These are phyloP conservation scores for Trichosporon inkin DNA, from an alignment of 1,284 basidiomycete species.

Conservation along the genomic window DNA sequence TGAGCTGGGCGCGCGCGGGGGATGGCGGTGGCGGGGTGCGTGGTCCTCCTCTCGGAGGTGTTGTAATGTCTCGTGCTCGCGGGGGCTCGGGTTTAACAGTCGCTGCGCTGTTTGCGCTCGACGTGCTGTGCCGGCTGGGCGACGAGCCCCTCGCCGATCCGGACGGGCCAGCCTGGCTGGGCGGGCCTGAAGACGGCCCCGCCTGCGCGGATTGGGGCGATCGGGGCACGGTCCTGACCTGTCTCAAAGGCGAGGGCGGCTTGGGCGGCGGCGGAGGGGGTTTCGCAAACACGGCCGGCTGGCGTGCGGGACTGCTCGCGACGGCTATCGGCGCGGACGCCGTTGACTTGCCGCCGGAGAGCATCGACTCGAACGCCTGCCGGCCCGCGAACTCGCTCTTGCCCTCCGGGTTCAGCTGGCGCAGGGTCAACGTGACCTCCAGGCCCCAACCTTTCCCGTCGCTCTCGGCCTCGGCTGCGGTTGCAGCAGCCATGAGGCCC, in stretches of 20 bases:
- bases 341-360: slow-evolving; percentile 23
- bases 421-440: slow-evolving; percentile 40
- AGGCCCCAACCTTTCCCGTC: slow-evolving; percentile 47
- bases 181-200: neutral
- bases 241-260: slow-evolving; percentile 13
- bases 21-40: slow-evolving; percentile 43
- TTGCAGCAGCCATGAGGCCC: slow-evolving; percentile 39
- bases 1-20: slow-evolving; percentile 36
- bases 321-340: slow-evolving; percentile 18
- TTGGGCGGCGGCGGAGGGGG: slow-evolving; percentile 12
- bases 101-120: neutral
- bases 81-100: slow-evolving; percentile 5
- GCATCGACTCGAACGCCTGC: slow-evolving; percentile 40
- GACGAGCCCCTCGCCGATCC: neutral
- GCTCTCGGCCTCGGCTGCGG: slow-evolving; percentile 18
- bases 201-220: neutral
- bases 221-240: neutral
- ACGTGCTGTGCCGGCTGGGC: neutral
- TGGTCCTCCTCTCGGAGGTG: slow-evolving; percentile 17
- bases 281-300: slow-evolving; percentile 9
- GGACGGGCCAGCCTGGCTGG: neutral
- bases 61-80: slow-evolving; percentile 19
- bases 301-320: slow-evolving; percentile 11
- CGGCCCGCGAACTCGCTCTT: slow-evolving; percentile 36
- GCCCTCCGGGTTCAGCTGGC: slow-evolving; percentile 40